Evolutionary conservation across 495 filamentous ascomycete species (phyloP).

Genomic region (Penicillium cosmopolitanum): DNA sequence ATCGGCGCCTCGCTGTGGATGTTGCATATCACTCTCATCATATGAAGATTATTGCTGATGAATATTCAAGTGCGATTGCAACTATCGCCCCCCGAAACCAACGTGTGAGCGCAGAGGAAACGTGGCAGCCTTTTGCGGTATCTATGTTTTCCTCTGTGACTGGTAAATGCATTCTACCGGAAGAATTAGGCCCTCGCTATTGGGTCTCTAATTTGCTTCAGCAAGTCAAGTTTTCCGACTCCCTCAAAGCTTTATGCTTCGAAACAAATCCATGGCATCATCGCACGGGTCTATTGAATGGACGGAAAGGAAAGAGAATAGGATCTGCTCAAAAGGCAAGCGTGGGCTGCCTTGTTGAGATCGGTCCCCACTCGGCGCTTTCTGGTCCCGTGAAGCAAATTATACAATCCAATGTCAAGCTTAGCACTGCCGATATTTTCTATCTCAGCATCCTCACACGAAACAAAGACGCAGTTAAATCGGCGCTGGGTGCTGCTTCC

Average conservation of each 20-base stretch:
- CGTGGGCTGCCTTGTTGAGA: conserved; percentile 49
- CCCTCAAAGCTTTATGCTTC: conserved; percentile 29
- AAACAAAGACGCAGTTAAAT: conserved; percentile 23
- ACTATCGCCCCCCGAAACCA: background rate
- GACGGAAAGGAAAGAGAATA: conserved; percentile 1
- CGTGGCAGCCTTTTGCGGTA: background rate
- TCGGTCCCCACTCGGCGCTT: conserved; percentile 55
- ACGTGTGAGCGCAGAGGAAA: background rate
- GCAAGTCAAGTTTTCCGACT: conserved; percentile 43
- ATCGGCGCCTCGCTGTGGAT: conserved; percentile 44
- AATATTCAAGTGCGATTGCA: conserved; percentile 23
- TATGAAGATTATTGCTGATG: conserved; percentile 44
- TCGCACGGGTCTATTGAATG: background rate
- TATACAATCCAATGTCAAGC: conserved; percentile 21
- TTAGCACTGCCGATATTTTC: conserved; percentile 19
- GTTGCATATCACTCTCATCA: conserved; percentile 68
- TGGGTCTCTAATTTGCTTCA: conserved; percentile 47
- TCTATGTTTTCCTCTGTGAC: conserved; percentile 47
- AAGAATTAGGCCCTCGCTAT: conserved; percentile 33
- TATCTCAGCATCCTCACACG: conserved; percentile 32
- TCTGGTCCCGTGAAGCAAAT: conserved; percentile 40
- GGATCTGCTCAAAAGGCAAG: conserved; percentile 21
- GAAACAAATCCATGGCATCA: conserved; percentile 12
- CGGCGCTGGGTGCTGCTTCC: conserved; percentile 23
- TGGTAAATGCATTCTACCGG: conserved; percentile 20